phyloP scores from a whole-genome alignment of 2,329 filamentous ascomycete species.

The Emergomyces pasteurianus region DNA sequence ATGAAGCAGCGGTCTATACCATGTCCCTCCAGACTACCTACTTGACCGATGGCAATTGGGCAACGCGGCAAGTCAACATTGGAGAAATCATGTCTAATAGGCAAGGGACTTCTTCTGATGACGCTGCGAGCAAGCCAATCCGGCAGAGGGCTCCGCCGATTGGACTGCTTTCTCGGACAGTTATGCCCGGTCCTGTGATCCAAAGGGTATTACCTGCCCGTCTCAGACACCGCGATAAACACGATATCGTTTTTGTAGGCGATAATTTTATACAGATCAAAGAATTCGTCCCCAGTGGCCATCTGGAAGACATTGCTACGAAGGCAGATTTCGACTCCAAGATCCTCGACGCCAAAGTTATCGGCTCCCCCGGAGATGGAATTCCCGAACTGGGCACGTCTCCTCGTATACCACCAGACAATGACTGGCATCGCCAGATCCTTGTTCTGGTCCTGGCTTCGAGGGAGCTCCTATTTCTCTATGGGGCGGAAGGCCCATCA shows the following conservation, averaged over 20 bases:
- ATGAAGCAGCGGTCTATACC: background rate
- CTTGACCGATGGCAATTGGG: constrained; percentile 11
- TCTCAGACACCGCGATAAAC: constrained; percentile 55
- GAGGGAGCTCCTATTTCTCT: constrained; percentile 66
- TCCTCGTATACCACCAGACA: constrained; percentile 8
- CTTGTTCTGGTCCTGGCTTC: constrained; percentile 65
- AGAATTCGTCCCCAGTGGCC: constrained; percentile 55
- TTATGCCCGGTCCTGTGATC: constrained; percentile 62
- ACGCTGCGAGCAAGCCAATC: constrained; percentile 12
- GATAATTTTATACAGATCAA: constrained; percentile 72
- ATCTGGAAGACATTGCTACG: constrained; percentile 61
- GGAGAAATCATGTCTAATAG: constrained; percentile 10
- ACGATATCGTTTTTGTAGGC: constrained; percentile 80
- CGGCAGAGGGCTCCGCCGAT: constrained; percentile 39
- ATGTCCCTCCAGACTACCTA: constrained; percentile 13
- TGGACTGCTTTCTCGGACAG: constrained; percentile 66
- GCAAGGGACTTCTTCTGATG: constrained; percentile 5
- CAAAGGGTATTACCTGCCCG: constrained; percentile 71
- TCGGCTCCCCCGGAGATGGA: constrained; percentile 45
- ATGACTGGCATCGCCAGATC: constrained; percentile 59
- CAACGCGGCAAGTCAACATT: constrained; percentile 10
- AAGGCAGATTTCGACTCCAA: constrained; percentile 67
- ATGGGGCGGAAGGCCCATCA: constrained; percentile 39
- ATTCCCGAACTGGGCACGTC: constrained; percentile 17
- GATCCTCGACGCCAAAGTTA: constrained; percentile 66